Conservation (phyloP, 2,329 filamentous ascomycete genomes). For the Fusarium tupiense region DNA sequence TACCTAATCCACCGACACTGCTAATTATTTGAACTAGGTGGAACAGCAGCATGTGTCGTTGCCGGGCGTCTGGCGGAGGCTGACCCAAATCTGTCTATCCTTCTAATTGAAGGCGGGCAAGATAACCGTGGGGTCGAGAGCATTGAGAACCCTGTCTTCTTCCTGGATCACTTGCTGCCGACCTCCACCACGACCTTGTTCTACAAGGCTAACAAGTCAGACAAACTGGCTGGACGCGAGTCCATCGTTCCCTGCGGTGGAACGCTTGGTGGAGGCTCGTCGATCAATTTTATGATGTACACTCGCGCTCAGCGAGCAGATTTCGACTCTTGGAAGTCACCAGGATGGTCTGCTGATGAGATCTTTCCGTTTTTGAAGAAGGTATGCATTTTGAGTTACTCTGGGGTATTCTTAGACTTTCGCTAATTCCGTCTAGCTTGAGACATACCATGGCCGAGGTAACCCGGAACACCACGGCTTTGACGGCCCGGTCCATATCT, state of each 20-base stretch:
- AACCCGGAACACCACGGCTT: conserved; percentile 59
- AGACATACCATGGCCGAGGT: conserved; percentile 64
- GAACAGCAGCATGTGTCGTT: conserved; percentile 46
- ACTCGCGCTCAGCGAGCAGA: conserved; percentile 46
- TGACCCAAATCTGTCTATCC: conserved; percentile 43
- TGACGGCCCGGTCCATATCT: conserved; percentile 65
- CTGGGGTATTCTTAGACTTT: background rate
- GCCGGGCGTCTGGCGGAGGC: conserved; percentile 45
- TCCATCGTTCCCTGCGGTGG: conserved; percentile 43
- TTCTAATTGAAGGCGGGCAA: conserved; percentile 46
- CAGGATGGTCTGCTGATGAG: conserved; percentile 48
- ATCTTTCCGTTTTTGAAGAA: conserved; percentile 47
- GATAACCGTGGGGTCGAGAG: conserved; percentile 43
- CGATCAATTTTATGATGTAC: conserved; percentile 49
- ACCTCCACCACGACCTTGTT: conserved; percentile 39
- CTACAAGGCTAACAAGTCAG: conserved; percentile 41
- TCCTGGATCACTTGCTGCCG: conserved; percentile 38
- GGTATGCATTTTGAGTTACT: conserved; percentile 8
- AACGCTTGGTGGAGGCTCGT: conserved; percentile 46
- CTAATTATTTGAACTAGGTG: conserved; percentile 37
- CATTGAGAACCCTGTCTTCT: conserved; percentile 44
- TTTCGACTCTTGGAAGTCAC: conserved; percentile 48
- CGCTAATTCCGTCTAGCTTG: conserved; percentile 50
- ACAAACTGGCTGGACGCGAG: conserved; percentile 37
- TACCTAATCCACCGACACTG: background rate